Percentiles rank a stretch among this genome's conserved stretches.
phyloP scores from a whole-genome alignment of 305 asterid species.

The Lippia alba region DNA sequence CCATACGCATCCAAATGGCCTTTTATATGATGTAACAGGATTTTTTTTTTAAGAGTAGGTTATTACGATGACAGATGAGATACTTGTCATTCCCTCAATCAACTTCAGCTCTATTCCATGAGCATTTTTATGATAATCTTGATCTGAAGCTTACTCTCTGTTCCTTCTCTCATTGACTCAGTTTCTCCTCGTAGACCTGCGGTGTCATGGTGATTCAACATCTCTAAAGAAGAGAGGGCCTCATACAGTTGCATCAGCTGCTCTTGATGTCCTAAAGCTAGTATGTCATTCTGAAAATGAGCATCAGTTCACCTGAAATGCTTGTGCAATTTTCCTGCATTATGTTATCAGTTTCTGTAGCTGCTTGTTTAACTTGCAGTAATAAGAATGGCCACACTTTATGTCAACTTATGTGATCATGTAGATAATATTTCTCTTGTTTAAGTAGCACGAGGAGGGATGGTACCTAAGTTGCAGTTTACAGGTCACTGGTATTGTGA shows the following conservation, averaged over 20 bases:
- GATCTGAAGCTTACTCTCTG: conserved; percentile 38
- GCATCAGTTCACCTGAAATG: neutral
- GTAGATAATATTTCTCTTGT: conserved; percentile 4
- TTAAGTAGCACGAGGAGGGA: neutral
- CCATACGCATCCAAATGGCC: conserved; percentile 17
- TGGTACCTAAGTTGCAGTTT: too few species aligned
- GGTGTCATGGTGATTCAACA: conserved; percentile 98
- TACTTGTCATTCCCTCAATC: conserved; percentile 15
- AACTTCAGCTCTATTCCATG: neutral
- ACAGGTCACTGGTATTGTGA: too few species aligned
- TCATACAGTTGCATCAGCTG: conserved; percentile 90
- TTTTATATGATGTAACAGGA: conserved; percentile 13
- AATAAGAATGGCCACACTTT: conserved; percentile 4
- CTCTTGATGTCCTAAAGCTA: conserved; percentile 92
- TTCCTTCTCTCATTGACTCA: conserved; percentile 48
- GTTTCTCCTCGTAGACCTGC: conserved; percentile 98
- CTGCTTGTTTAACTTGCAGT: conserved; percentile 1
- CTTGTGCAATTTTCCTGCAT: conserved; percentile 13
- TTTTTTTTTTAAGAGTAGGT: neutral
- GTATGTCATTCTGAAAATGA: conserved; percentile 52
- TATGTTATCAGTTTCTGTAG: conserved; percentile 10
- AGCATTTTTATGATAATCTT: conserved; percentile 8
- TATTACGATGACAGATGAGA: conserved; percentile 16
- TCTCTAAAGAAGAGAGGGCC: conserved; percentile 79
- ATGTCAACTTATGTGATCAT: conserved; percentile 17